Conservation (phyloP, 225 moss, liverwort and hornwort species). For the Thuidium tamariscinum region DNA sequence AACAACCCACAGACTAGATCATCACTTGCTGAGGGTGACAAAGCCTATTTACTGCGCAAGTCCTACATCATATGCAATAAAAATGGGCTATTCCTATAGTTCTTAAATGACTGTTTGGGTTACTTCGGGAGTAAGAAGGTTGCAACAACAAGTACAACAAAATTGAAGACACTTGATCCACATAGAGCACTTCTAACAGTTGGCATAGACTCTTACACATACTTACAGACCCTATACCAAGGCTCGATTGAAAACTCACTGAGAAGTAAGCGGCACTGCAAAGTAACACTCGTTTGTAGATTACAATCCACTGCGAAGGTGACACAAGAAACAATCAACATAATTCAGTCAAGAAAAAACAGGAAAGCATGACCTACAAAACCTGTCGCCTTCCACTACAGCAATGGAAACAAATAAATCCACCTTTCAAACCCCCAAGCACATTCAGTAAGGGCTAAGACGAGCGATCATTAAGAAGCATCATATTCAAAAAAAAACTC, state of each 20-base stretch:
- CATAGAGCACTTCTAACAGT: neutral
- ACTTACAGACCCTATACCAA: neutral
- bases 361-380: slow-evolving; percentile 38
- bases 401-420: slow-evolving; percentile 49
- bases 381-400: slow-evolving; percentile 65
- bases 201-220: neutral
- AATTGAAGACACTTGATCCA: slow-evolving; percentile 47
- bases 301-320: neutral
- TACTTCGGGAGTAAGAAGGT: slow-evolving; percentile 45
- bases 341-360: neutral
- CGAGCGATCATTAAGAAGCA: too few species aligned
- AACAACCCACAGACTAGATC: neutral
- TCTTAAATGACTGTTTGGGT: neutral
- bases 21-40: neutral
- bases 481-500: too few species aligned
- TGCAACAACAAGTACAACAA: slow-evolving; percentile 49
- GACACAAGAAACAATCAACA: neutral
- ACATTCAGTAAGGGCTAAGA: too few species aligned
- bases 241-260: neutral
- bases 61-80: neutral
- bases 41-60: neutral
- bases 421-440: too few species aligned
- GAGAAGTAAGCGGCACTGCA: neutral
- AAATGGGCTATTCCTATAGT: neutral
- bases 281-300: neutral